A percentile compares a stretch with the other conserved stretches of the same genome.
These are phyloP conservation scores for Eucalyptus viminalis DNA, from an alignment of 345 rosid species.

Conservation along the genomic window DNA sequence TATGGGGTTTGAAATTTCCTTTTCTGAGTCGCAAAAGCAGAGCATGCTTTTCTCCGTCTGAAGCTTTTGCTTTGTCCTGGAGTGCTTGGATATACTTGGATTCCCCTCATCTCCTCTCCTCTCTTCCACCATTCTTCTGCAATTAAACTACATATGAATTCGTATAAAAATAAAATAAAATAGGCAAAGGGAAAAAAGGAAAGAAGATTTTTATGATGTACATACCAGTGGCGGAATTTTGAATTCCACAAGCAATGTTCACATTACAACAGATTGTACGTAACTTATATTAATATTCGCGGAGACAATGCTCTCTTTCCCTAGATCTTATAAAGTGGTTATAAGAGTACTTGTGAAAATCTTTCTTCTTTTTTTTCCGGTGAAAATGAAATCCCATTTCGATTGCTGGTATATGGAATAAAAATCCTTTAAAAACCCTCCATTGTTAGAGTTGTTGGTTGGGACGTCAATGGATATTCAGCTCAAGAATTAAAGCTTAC, in stretches of 20 bases:
- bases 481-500: neutral
- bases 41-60: neutral
- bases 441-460: neutral
- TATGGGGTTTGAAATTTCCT: constrained; percentile 32
- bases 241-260: neutral
- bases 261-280: neutral
- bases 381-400: neutral
- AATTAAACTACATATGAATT: neutral
- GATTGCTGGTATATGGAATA: neutral
- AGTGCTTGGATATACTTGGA: constrained; percentile 6
- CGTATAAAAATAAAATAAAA: neutral
- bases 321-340: neutral
- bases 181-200: neutral
- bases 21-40: constrained; percentile 45
- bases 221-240: neutral
- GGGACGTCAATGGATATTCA: neutral
- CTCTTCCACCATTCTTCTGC: neutral
- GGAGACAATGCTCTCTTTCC: neutral
- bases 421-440: neutral
- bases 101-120: neutral
- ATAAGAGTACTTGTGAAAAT: neutral
- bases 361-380: no score
- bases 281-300: neutral
- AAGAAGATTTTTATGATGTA: neutral
- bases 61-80: neutral